Percentiles rank a stretch among this genome's conserved stretches.
Evolutionary conservation across 441 rosid genomes (phyloP).

Genomic region (Theobroma grandiflorum): DNA sequence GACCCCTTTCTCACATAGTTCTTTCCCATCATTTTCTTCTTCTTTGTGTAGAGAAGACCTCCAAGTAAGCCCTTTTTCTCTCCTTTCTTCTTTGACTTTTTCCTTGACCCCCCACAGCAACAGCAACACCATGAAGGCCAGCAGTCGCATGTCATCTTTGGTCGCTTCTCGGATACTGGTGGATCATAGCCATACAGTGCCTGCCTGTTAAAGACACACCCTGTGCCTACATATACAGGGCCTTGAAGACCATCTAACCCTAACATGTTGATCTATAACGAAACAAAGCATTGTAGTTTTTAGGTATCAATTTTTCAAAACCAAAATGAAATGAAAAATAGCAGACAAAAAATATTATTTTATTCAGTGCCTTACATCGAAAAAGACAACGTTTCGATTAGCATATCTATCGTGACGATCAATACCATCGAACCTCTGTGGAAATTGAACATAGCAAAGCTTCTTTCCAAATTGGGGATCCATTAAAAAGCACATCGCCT

Average conservation of each 20-base stretch:
- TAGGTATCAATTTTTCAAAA: background rate
- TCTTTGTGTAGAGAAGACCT: slow-evolving; percentile 50
- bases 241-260: slow-evolving; percentile 92
- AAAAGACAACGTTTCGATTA: slow-evolving; percentile 86
- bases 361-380: slow-evolving; percentile 60
- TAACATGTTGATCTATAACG: slow-evolving; percentile 79
- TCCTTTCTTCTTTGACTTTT: slow-evolving; percentile 72
- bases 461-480: slow-evolving; percentile 91
- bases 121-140: slow-evolving; percentile 93
- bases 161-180: slow-evolving; percentile 71
- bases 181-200: slow-evolving; percentile 76
- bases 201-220: slow-evolving; percentile 73
- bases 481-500: slow-evolving; percentile 97
- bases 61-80: slow-evolving; percentile 56
- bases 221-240: slow-evolving; percentile 76
- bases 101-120: slow-evolving; percentile 87
- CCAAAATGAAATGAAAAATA: background rate
- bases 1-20: slow-evolving; percentile 71
- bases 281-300: slow-evolving; percentile 14
- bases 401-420: slow-evolving; percentile 91
- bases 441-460: slow-evolving; percentile 91
- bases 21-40: slow-evolving; percentile 70
- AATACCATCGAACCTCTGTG: slow-evolving; percentile 93
- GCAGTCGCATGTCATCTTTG: slow-evolving; percentile 92
- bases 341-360: background rate